A percentile compares a stretch with the other conserved stretches of the same genome.
Conservation (phyloP, 495 filamentous ascomycete genomes). For the Podospora pseudoanserina region DNA sequence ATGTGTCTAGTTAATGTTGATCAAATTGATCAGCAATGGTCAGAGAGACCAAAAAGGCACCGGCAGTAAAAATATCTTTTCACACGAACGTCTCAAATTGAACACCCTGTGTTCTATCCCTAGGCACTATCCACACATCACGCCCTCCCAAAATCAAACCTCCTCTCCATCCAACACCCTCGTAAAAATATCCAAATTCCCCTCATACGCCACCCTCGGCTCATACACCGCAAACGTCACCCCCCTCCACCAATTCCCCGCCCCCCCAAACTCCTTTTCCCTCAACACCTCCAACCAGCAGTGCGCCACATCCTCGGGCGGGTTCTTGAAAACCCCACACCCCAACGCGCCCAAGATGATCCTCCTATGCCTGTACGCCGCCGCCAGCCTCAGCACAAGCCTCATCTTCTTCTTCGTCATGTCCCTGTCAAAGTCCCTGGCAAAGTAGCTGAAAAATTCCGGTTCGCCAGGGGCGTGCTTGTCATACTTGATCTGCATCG, state of each 20-base stretch:
- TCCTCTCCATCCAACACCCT: conserved; percentile 2
- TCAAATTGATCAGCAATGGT: neutral
- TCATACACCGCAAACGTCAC: conserved; percentile 49
- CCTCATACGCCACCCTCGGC: neutral
- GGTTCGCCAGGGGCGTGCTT: neutral
- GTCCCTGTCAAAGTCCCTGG: conserved; percentile 31
- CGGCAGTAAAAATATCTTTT: neutral
- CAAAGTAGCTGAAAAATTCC: conserved; percentile 25
- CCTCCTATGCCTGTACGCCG: conserved; percentile 44
- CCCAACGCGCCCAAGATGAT: conserved; percentile 62
- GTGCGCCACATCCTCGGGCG: conserved; percentile 50
- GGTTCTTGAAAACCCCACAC: conserved; percentile 61
- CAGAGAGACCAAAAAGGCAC: neutral
- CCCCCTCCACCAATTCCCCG: conserved; percentile 52
- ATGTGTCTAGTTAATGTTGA: neutral
- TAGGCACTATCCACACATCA: neutral
- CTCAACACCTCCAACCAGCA: conserved; percentile 56
- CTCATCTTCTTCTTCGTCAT: conserved; percentile 58
- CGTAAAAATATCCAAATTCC: conserved; percentile 3
- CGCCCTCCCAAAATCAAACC: neutral
- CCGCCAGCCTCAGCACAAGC: conserved; percentile 52
- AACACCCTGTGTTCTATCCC: neutral
- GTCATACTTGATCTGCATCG: neutral
- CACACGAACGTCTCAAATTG: neutral
- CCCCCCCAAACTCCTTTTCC: conserved; percentile 55